Evolutionary conservation across 164 flowering plant genomes (phyloP).

Genomic region (Tetrastigma voinierianum): DNA sequence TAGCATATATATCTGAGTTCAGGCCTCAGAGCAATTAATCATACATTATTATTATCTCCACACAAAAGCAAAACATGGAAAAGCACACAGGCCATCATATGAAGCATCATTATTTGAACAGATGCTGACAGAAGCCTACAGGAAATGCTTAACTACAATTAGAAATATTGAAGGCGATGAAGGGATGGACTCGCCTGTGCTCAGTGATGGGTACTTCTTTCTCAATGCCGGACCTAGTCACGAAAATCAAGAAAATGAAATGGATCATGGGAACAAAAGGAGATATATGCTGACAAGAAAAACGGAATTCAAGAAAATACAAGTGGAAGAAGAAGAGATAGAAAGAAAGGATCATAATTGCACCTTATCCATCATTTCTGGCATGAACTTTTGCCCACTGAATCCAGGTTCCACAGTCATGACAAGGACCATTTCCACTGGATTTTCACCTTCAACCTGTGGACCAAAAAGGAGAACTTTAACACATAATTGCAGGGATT

Average conservation of each 20-base stretch:
- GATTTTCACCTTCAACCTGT: conserved; percentile 76
- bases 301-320: not conserved
- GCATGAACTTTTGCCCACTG: conserved; percentile 99
- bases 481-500: not conserved
- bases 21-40: no score
- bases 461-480: not conserved
- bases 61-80: no score
- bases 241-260: not conserved
- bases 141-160: not conserved
- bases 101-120: no score
- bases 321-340: not conserved
- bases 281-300: conserved; percentile 1
- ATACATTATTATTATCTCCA: no score
- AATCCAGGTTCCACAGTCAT: conserved; percentile 99
- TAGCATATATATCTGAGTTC: no score
- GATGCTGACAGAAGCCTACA: no score
- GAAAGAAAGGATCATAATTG: not conserved
- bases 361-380: conserved; percentile 95
- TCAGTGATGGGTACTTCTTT: conserved; percentile 88
- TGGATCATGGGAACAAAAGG: conserved; percentile 1
- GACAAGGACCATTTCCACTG: conserved; percentile 96
- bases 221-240: conserved; percentile 73
- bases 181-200: conserved; percentile 61
- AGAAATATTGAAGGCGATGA: not conserved
- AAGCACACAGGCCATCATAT: no score